phyloP scores from a whole-genome alignment of 768 basidiomycete genomes.

The Kwoniella dejecticola region DNA sequence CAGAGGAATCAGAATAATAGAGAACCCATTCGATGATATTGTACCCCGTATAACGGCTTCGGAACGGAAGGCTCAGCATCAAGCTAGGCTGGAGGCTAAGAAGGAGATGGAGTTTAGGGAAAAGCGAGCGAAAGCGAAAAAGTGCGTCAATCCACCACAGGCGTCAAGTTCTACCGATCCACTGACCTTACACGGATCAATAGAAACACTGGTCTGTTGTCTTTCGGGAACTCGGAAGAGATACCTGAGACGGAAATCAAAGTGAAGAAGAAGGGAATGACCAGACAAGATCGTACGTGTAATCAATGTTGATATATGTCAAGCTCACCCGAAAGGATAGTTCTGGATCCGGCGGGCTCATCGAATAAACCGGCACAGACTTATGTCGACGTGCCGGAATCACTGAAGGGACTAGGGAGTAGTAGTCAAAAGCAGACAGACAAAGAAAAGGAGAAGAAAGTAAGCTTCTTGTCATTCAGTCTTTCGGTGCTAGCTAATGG shows the following conservation, averaged over 20 bases:
- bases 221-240: constrained; percentile 73
- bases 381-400: constrained; percentile 30
- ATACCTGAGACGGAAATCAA: constrained; percentile 63
- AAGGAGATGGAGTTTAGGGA: constrained; percentile 45
- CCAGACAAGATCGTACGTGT: constrained; percentile 76
- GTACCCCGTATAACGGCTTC: constrained; percentile 93
- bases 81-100: constrained; percentile 59
- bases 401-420: constrained; percentile 26
- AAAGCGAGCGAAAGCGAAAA: constrained; percentile 75
- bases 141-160: constrained; percentile 61
- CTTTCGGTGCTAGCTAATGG: not conserved
- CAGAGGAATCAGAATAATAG: constrained; percentile 75
- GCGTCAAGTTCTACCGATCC: not conserved
- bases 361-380: constrained; percentile 26
- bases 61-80: constrained; percentile 80
- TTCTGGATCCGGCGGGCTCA: constrained; percentile 55
- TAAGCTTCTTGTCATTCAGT: constrained; percentile 25
- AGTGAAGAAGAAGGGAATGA: constrained; percentile 78
- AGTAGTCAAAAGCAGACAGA: constrained; percentile 45
- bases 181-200: constrained; percentile 1
- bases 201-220: constrained; percentile 85
- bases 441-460: constrained; percentile 31
- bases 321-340: constrained; percentile 36
- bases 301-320: not conserved
- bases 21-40: constrained; percentile 95